phyloP scores from a whole-genome alignment of 306 rosid genomes.

The Bauhinia variegata region DNA sequence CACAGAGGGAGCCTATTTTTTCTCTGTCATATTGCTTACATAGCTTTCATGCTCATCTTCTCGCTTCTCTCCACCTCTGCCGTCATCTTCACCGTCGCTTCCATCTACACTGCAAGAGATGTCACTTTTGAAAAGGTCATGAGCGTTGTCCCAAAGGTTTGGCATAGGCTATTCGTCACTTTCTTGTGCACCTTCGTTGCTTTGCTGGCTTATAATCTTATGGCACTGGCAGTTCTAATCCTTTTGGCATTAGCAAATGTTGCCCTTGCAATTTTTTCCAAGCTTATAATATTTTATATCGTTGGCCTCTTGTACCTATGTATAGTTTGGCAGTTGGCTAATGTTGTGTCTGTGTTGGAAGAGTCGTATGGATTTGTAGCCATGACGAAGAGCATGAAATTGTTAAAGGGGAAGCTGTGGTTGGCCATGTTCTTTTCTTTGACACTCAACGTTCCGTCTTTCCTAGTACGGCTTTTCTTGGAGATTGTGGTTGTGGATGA shows the following conservation, averaged over 20 bases:
- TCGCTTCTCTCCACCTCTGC: constrained; percentile 58
- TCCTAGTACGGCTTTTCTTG: constrained; percentile 17
- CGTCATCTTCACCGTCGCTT: constrained; percentile 71
- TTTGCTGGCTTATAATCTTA: constrained; percentile 46
- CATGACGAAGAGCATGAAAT: constrained; percentile 61
- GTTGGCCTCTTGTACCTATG: constrained; percentile 58
- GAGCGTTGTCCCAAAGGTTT: constrained; percentile 67
- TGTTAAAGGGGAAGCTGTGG: constrained; percentile 65
- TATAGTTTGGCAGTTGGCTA: constrained; percentile 71
- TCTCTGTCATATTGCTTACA: constrained; percentile 51
- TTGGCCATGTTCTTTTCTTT: constrained; percentile 35
- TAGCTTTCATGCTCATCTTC: constrained; percentile 26
- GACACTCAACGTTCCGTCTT: background rate
- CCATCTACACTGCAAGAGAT: constrained; percentile 51
- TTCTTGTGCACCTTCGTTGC: constrained; percentile 52
- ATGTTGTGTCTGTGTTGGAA: constrained; percentile 71
- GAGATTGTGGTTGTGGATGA: constrained; percentile 51
- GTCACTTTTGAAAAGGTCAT: constrained; percentile 50
- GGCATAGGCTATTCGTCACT: constrained; percentile 68
- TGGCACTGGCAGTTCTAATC: background rate
- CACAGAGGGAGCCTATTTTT: constrained; percentile 44
- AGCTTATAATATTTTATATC: constrained; percentile 24
- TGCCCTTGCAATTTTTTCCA: background rate
- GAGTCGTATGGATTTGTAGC: constrained; percentile 69
- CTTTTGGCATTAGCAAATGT: fast-evolving